Conservation (phyloP, 2,329 filamentous ascomycete genomes). For the Talaromyces sp. region DNA sequence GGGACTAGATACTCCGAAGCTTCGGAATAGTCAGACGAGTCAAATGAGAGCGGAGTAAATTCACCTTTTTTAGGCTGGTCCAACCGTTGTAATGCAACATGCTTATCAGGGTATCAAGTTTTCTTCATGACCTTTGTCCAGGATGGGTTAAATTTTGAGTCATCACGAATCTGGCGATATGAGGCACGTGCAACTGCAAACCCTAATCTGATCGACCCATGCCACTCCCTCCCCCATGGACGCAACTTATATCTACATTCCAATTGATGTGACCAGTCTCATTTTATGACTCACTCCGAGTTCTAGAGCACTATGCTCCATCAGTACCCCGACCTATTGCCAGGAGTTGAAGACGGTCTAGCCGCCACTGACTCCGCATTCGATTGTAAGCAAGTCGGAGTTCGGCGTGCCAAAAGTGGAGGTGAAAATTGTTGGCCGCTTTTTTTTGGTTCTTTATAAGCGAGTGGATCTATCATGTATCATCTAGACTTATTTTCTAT, state of each 20-base stretch:
- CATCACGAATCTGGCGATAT: neutral
- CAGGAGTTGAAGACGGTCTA: neutral
- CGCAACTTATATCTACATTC: neutral
- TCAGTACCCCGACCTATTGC: neutral
- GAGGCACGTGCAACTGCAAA: conserved; percentile 12
- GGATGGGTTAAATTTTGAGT: too few species aligned
- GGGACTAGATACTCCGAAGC: neutral
- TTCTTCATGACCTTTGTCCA: neutral
- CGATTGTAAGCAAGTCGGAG: neutral
- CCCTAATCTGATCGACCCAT: neutral
- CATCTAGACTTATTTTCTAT: neutral
- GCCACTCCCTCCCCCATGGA: neutral
- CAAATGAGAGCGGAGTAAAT: neutral
- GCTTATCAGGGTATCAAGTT: neutral
- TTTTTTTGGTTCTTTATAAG: neutral
- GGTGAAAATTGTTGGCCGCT: neutral
- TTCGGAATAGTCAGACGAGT: neutral
- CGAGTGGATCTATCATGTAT: neutral
- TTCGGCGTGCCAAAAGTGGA: conserved; percentile 1
- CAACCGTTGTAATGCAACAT: neutral
- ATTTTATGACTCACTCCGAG: neutral
- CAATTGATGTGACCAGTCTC: neutral
- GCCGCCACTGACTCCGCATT: neutral
- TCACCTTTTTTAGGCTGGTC: neutral
- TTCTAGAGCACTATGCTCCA: neutral